phyloP scores from a whole-genome alignment of 768 basidiomycete species.

The Asterophora parasitica region DNA sequence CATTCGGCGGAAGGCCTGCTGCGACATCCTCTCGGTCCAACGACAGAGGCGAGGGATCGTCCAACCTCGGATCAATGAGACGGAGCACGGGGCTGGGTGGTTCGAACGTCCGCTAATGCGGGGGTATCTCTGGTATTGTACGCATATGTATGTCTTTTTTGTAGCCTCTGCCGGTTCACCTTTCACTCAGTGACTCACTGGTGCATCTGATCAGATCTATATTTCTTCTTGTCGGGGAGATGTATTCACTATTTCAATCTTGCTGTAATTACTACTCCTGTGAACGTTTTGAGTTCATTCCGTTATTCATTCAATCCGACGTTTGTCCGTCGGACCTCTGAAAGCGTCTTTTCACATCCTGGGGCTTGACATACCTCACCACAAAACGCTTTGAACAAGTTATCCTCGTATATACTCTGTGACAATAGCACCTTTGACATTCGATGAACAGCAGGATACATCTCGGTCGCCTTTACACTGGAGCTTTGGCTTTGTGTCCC shows the following conservation, averaged over 20 bases:
- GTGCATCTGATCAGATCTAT: no score
- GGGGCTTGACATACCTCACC: neutral
- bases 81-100: constrained; percentile 79
- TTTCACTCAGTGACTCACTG: no score
- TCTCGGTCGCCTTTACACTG: constrained; percentile 9
- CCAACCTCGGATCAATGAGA: constrained; percentile 66
- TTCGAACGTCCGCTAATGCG: constrained; percentile 58
- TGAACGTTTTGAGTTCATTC: no score
- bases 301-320: neutral
- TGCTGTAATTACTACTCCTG: no score
- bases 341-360: neutral
- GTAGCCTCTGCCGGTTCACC: no score
- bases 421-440: no score
- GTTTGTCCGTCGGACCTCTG: constrained; percentile 5
- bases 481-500: neutral
- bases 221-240: no score
- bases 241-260: no score
- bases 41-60: constrained; percentile 67
- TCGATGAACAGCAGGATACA: constrained; percentile 14
- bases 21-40: constrained; percentile 21
- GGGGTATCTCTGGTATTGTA: neutral
- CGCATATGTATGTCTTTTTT: neutral
- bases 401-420: no score
- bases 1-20: constrained; percentile 26
- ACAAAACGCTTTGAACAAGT: neutral